Evolutionary conservation across 177 flowering plant species (phyloP), one percentile per base, ranked within the genome.

Genomic region (Vitis hybrid): DNA sequence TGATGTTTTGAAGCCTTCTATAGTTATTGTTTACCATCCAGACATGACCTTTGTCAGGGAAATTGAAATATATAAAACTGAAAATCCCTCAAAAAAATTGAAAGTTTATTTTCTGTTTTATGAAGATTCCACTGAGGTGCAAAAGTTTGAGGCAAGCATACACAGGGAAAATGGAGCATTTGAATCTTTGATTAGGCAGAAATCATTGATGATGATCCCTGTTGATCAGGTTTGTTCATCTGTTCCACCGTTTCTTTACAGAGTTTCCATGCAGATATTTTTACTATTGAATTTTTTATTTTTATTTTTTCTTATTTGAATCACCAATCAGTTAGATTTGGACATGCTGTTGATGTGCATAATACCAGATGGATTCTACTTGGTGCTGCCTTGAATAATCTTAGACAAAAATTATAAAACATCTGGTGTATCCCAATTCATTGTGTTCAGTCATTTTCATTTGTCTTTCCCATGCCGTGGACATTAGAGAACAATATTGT

Each of bases 141-240:
- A 87, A 68, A 96, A 96, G 79, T 96, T 93, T 83, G 97, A 96
- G 82, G 99, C 98, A n/a, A 88, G 97, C 70, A 86, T 93, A 72
- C 91, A 91, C 39, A 84, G 90, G 71, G 99, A 96, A 79, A 93
- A 96, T 86, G 82, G 93, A 65, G 97, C 99, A 58, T 95, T 95
- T 81, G 99, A 93, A 78, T 90, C 98, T 57, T 81, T 95, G 80
- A 95, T 95, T 51, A 81, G 98, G 80, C 97, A 95, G 82, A 95
- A 95, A 74, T 91, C 98, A 10, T 60, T 88, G 74, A 95, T 95
- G 99, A 90, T 87, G 94, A 86, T 96, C 58, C 97, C 98, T 53
- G 87, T 88, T 73, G 90, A 89, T 84, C 95, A 89, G 98, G 99
- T 85, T 56, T 65, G 75, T 2, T 69, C 13, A 56, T 51, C 19